These are phyloP conservation scores for Paecilomyces fulvus DNA, from an alignment of 2,329 filamentous ascomycete species.

Conservation along the genomic window DNA sequence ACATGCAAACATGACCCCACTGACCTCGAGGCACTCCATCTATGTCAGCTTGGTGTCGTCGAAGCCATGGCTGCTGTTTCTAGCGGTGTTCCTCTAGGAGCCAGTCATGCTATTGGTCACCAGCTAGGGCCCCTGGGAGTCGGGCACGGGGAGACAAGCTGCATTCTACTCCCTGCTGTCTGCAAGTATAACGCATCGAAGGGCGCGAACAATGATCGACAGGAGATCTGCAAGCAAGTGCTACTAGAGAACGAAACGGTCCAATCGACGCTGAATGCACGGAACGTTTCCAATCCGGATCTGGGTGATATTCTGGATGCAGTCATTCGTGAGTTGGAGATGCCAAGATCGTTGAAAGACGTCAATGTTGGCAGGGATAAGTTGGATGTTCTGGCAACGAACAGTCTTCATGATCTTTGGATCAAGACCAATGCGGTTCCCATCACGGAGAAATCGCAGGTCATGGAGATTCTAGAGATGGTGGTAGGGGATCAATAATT, in stretches of 20 bases:
- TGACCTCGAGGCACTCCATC: constrained; percentile 11
- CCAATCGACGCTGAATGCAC: constrained; percentile 17
- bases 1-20: constrained; percentile 13
- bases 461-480: constrained; percentile 7
- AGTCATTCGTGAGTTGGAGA: constrained; percentile 6
- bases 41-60: constrained; percentile 25
- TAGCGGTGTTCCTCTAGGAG: constrained; percentile 28
- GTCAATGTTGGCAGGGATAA: constrained; percentile 7
- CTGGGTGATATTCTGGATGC: constrained; percentile 8
- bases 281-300: constrained; percentile 1
- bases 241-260: constrained; percentile 28
- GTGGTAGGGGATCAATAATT: neutral
- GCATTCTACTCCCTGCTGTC: constrained; percentile 41
- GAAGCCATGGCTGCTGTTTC: constrained; percentile 37
- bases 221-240: constrained; percentile 24
- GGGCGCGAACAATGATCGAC: constrained; percentile 27
- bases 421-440: constrained; percentile 7
- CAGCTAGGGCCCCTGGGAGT: constrained; percentile 42
- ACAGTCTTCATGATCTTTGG: constrained; percentile 9
- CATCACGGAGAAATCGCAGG: constrained; percentile 3
- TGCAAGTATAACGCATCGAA: constrained; percentile 40
- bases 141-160: constrained; percentile 48
- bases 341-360: constrained; percentile 8
- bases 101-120: constrained; percentile 38
- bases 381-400: constrained; percentile 6